Evolutionary conservation across 2,329 filamentous ascomycete species (phyloP), one percentile per base, ranked within the genome.

Genomic region (Ambrosiella cleistominuta): DNA sequence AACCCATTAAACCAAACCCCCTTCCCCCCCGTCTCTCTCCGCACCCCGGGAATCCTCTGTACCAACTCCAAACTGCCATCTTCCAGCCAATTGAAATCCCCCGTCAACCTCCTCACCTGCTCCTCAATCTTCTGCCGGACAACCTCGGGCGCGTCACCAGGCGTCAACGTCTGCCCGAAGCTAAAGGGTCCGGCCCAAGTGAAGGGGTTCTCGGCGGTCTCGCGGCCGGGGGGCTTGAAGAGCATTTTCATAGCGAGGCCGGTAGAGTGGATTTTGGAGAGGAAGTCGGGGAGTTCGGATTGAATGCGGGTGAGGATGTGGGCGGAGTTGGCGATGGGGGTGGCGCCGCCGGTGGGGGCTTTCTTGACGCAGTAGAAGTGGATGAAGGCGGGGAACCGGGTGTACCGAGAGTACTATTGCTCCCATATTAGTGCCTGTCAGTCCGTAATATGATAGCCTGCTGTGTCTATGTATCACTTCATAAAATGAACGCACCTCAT

Each of bases 81-180:
- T 2, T 61, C 54, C 5, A 42, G 36, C 62, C 62, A 63, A 11
- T 47, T 50, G 39, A 60, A 63, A 9, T 62, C 61, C 13, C 56
- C 15, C 17, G 62, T 63, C 36, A 63, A 19, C 40, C 59, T 54
- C 0, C 56, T 57, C 15, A 63, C 61, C 50, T 63, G 62, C 54
- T 57, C 60, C 54, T 63, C 62, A 1, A 60, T 59, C 45, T 63
- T 62, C 3, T 53, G 17, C 17, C 45, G 54, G 8, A 7, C 59
- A 1, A 59, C 61, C 35, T 17, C 51, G 3, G 60, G 59, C 35
- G 62, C 57, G 8, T 63, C 61, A 1, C 27, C 36, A 3, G 35
- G 9, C 58, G 66, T 13, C 61, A 67, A 54, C 60, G 69, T 2
- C 60, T 68, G 4, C 61, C 66, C 8, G 65, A 69, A 57, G 63